Conservation (phyloP, 1,284 basidiomycete genomes). For the Cystobasidium slooffiae region DNA sequence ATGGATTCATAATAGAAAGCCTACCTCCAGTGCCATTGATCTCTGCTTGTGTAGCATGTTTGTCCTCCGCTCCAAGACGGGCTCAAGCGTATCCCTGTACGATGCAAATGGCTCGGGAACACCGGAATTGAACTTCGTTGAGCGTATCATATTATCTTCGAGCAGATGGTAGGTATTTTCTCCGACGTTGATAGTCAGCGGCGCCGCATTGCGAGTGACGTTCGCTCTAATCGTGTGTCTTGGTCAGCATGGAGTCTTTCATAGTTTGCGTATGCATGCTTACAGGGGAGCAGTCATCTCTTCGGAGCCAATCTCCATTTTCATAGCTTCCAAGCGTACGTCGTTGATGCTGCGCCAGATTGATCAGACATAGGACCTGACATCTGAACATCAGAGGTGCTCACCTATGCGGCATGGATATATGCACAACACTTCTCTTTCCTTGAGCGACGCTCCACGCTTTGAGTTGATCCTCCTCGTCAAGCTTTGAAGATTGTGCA, state of each 20-base stretch:
- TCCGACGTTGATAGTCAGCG: background rate
- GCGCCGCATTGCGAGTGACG: background rate
- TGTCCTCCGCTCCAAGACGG: background rate
- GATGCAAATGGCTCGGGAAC: background rate
- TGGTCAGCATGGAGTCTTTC: background rate
- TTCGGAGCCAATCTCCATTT: background rate
- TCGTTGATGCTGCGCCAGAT: background rate
- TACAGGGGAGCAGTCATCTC: conserved; percentile 1
- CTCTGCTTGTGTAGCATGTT: background rate
- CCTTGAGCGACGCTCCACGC: conserved; percentile 1
- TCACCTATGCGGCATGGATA: conserved; percentile 17
- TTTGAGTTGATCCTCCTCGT: background rate
- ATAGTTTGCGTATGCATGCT: background rate
- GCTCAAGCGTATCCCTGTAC: background rate
- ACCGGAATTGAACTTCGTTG: background rate
- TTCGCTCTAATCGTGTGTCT: background rate
- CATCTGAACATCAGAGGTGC: background rate
- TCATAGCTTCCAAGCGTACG: conserved; percentile 12
- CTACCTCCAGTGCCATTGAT: background rate
- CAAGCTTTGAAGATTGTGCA: background rate
- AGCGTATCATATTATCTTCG: background rate
- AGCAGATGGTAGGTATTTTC: background rate
- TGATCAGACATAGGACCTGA: background rate
- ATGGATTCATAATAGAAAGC: background rate
- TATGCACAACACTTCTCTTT: conserved; percentile 2